phyloP scores from a whole-genome alignment of 2,329 filamentous ascomycete genomes.

The Monilinia fructigena region DNA sequence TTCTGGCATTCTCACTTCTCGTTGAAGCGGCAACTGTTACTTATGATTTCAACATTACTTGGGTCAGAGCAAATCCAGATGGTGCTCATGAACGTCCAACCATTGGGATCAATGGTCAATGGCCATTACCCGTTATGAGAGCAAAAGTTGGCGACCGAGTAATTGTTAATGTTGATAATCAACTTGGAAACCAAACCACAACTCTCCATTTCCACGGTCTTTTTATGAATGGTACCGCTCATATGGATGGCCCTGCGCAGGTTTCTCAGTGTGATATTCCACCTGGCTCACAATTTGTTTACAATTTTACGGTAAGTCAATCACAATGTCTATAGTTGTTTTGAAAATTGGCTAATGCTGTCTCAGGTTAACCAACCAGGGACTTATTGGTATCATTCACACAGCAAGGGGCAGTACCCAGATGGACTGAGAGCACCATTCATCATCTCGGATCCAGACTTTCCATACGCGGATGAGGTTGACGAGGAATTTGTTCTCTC shows the following conservation, averaged over 20 bases:
- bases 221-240: slow-evolving; percentile 62
- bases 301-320: slow-evolving; percentile 59
- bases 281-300: slow-evolving; percentile 64
- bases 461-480: slow-evolving; percentile 48
- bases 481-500: slow-evolving; percentile 58
- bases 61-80: slow-evolving; percentile 72
- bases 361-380: slow-evolving; percentile 59
- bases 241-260: slow-evolving; percentile 67
- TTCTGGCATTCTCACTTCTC: slow-evolving; percentile 38
- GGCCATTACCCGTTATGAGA: slow-evolving; percentile 68
- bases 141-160: slow-evolving; percentile 60
- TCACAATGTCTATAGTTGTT: neutral
- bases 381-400: slow-evolving; percentile 75
- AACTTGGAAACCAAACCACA: slow-evolving; percentile 55
- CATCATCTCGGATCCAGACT: slow-evolving; percentile 53
- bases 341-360: slow-evolving; percentile 38
- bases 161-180: slow-evolving; percentile 42
- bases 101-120: slow-evolving; percentile 75
- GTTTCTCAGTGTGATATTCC: slow-evolving; percentile 68
- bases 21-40: slow-evolving; percentile 49
- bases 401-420: slow-evolving; percentile 54
- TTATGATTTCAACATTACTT: slow-evolving; percentile 68
- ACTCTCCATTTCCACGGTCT: slow-evolving; percentile 71
- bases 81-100: slow-evolving; percentile 61
- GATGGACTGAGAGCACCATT: slow-evolving; percentile 58